These are phyloP conservation scores for Paramecium tetraurelia DNA, from an alignment of 73 alveolate species.

Conservation along the genomic window DNA sequence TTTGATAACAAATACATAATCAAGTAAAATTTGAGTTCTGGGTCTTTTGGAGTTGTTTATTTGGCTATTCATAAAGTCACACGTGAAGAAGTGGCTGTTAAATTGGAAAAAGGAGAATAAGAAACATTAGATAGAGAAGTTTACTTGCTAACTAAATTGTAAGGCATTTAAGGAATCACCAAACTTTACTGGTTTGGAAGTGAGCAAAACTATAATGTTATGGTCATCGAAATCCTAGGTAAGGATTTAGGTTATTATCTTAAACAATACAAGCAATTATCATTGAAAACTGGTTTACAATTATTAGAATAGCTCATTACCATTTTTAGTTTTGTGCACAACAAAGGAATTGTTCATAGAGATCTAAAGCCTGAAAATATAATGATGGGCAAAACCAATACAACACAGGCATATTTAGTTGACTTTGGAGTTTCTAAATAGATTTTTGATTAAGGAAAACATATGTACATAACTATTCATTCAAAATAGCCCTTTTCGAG, in stretches of 20 bases:
- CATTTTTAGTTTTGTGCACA: constrained; percentile 44
- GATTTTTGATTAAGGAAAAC: not conserved
- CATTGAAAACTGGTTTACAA: constrained; percentile 5
- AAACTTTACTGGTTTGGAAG: constrained; percentile 62
- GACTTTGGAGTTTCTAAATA: constrained; percentile 57
- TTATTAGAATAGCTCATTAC: not conserved
- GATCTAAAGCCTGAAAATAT: constrained; percentile 81
- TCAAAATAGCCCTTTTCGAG: constrained; percentile 8
- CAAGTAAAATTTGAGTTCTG: constrained; percentile 58
- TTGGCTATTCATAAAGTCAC: not conserved
- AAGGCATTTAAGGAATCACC: constrained; percentile 42
- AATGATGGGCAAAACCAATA: constrained; percentile 42
- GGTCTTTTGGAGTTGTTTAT: constrained; percentile 53
- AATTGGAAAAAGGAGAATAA: constrained; percentile 46
- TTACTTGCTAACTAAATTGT: not conserved
- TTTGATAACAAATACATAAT: constrained; percentile 54
- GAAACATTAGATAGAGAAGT: constrained; percentile 43
- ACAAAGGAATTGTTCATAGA: constrained; percentile 70
- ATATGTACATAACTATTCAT: not conserved
- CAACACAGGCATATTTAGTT: not conserved
- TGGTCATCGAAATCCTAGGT: constrained; percentile 73
- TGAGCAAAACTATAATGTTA: constrained; percentile 70
- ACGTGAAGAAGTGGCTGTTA: constrained; percentile 41
- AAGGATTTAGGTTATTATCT: constrained; percentile 6
- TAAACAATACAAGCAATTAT: not conserved